A percentile compares a stretch with the other conserved stretches of the same genome.
Conservation (phyloP, 208 protist genomes). For the Trypanosoma avium region DNA sequence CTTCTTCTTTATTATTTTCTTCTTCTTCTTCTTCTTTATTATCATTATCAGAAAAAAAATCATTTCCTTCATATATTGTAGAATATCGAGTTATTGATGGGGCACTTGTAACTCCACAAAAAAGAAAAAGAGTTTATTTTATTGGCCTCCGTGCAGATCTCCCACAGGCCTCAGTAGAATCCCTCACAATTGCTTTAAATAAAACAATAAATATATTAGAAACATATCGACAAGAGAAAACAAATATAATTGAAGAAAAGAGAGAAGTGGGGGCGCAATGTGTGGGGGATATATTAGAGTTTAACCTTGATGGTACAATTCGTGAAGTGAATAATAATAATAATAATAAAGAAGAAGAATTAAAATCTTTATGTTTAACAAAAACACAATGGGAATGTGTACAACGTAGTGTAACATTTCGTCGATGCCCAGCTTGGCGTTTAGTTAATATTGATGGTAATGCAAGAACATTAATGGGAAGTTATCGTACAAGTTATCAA, state of each 20-base stretch:
- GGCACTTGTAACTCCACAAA: constrained; percentile 58
- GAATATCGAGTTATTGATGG: constrained; percentile 51
- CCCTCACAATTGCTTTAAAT: constrained; percentile 13
- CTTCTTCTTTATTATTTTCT: constrained; percentile 1
- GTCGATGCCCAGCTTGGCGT: constrained; percentile 47
- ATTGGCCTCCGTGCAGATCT: constrained; percentile 39
- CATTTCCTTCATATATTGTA: constrained; percentile 35
- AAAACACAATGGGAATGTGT: constrained; percentile 53
- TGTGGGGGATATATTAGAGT: constrained; percentile 30
- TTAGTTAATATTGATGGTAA: constrained; percentile 41
- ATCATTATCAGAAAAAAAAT: not conserved
- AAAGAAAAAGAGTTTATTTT: constrained; percentile 63
- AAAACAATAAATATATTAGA: constrained; percentile 7
- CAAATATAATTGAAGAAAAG: no score
- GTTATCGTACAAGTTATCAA: constrained; percentile 66
- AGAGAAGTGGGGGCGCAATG: constrained; percentile 16
- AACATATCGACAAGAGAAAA: constrained; percentile 4
- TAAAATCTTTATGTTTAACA: constrained; percentile 26
- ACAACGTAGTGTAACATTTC: constrained; percentile 48
- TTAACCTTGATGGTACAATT: not conserved
- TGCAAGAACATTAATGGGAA: constrained; percentile 64
- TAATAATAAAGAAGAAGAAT: constrained; percentile 1
- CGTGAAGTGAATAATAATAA: no score
- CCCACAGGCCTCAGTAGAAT: not conserved
- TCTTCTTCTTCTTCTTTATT: not conserved